A percentile compares a stretch with the other conserved stretches of the same genome.
These are phyloP conservation scores for Kodamaea plutei DNA, from an alignment of 1,139 yeast genomes.

Conservation along the genomic window DNA sequence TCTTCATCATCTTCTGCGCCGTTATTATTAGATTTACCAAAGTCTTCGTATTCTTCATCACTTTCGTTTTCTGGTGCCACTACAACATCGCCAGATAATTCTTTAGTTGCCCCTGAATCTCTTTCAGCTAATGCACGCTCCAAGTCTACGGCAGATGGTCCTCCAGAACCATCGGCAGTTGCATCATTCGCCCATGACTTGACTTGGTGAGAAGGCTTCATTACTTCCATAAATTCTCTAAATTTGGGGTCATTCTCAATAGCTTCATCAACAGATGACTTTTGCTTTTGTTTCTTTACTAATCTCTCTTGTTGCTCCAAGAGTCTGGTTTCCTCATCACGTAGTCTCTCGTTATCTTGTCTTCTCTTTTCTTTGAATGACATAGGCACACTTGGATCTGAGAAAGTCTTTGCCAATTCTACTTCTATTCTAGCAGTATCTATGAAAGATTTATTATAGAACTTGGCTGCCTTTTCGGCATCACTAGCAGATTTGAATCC, in stretches of 20 bases:
- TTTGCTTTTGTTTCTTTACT: slow-evolving; percentile 22
- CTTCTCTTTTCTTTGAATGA: slow-evolving; percentile 64
- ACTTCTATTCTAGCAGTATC: slow-evolving; percentile 82
- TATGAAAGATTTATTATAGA: slow-evolving; percentile 73
- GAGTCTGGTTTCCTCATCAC: slow-evolving; percentile 52
- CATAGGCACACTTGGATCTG: slow-evolving; percentile 76
- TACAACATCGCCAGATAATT: slow-evolving; percentile 20
- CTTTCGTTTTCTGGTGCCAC: slow-evolving; percentile 45
- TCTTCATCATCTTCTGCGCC: slow-evolving; percentile 26
- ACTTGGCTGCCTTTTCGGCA: slow-evolving; percentile 74
- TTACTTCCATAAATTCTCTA: slow-evolving; percentile 75
- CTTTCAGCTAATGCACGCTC: slow-evolving; percentile 36
- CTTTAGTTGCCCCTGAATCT: slow-evolving; percentile 14
- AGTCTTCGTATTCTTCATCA: slow-evolving; percentile 66
- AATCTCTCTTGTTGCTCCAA: slow-evolving; percentile 40
- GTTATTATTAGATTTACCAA: slow-evolving; percentile 25
- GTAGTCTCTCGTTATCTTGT: slow-evolving; percentile 50
- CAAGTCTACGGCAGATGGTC: slow-evolving; percentile 41
- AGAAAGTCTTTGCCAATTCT: slow-evolving; percentile 76
- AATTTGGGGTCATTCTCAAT: slow-evolving; percentile 64
- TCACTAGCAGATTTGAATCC: slow-evolving; percentile 73
- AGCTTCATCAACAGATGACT: slow-evolving; percentile 48
- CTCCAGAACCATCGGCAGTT: slow-evolving; percentile 50
- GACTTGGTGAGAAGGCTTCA: slow-evolving; percentile 66
- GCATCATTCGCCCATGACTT: slow-evolving; percentile 79